phyloP scores from a whole-genome alignment of 257 asterid genomes.

The Datura wrightii region DNA sequence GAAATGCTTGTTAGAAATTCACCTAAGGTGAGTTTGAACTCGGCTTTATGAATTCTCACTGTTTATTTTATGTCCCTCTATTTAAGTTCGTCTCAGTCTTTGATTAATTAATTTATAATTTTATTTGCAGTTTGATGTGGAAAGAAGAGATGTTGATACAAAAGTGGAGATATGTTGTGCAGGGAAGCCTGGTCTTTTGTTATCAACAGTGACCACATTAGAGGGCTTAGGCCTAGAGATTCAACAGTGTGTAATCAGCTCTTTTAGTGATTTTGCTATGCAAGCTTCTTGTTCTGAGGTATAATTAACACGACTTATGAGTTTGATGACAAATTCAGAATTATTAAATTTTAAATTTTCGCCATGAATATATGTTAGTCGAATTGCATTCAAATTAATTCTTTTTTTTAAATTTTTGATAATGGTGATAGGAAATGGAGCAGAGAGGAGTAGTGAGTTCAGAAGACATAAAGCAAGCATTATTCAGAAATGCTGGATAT shows the following conservation, averaged over 20 bases:
- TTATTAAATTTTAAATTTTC: not conserved
- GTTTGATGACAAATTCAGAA: not conserved
- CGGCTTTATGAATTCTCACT: no score
- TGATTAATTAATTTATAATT: not conserved
- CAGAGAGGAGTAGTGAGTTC: slow-evolving; percentile 49
- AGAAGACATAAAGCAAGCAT: slow-evolving; percentile 73
- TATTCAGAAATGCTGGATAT: slow-evolving; percentile 75
- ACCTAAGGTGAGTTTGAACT: slow-evolving; percentile 58
- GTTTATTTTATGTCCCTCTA: no score
- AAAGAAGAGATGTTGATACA: slow-evolving; percentile 57
- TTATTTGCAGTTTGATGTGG: slow-evolving; percentile 66
- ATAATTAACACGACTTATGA: not conserved
- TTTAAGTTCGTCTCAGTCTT: not conserved
- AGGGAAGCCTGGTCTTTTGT: slow-evolving; percentile 66
- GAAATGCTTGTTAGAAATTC: slow-evolving; percentile 62
- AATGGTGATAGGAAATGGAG: slow-evolving; percentile 55
- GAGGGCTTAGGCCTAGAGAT: slow-evolving; percentile 80
- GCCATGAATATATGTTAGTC: no score
- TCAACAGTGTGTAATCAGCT: slow-evolving; percentile 77
- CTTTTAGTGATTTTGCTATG: slow-evolving; percentile 69
- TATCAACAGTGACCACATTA: slow-evolving; percentile 72
- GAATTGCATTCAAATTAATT: no score
- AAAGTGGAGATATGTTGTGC: slow-evolving; percentile 64
- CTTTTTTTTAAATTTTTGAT: not conserved
- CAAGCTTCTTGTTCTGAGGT: slow-evolving; percentile 76